Base-by-base conservation (phyloP, 345 rosid genomes). In the Hypericum androsaemum region DNA sequence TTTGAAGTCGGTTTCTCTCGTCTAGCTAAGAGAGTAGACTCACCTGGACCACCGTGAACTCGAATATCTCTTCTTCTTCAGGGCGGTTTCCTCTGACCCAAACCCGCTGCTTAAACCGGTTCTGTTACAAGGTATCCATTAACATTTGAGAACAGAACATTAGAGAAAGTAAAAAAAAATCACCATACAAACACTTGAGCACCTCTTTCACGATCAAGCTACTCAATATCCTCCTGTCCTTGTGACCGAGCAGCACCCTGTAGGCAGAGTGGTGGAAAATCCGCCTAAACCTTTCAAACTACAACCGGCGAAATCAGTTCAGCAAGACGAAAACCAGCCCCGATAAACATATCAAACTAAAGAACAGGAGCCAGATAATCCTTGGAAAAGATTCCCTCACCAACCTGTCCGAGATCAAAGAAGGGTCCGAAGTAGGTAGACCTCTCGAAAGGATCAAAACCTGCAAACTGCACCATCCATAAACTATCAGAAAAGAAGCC, bases 401-500 rank as follows among this genome's bases (percentile, higher is more conserved):
- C 50, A 56, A 89, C 98, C 96, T 90, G 92, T 54, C 96, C 92
- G 14, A 87, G 64, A 71, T 90, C 95, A 46, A 82, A 87, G 73
- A 80, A 76, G 41, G 96, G 96, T 22, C 98, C 98, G n/a, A 86
- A 86, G 59, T 90, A 90, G 0, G 85, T 76, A 0, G 96, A 90
- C 61, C 98, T 82, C 74, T 86, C 96, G 53, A 87, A 87, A 14
- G 96, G 98, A 66, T 90, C 98, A 39, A 90, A 87, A 61, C 98
- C 96, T 59, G 98, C 96, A 76, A 90, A 87, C 98, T 86, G 75
- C 41, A 59, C 13, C 37, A 48, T 47, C 37, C 69, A 61, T 52
- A 17, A 56, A 10, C 3, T 8, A 50, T 12, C 10, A 22, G 6
- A 4, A 61, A 52, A 43, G 44, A 8, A 4, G 37, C 12, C 6